Conservation (phyloP, 495 filamentous ascomycete genomes). For the Zalerion maritima region DNA sequence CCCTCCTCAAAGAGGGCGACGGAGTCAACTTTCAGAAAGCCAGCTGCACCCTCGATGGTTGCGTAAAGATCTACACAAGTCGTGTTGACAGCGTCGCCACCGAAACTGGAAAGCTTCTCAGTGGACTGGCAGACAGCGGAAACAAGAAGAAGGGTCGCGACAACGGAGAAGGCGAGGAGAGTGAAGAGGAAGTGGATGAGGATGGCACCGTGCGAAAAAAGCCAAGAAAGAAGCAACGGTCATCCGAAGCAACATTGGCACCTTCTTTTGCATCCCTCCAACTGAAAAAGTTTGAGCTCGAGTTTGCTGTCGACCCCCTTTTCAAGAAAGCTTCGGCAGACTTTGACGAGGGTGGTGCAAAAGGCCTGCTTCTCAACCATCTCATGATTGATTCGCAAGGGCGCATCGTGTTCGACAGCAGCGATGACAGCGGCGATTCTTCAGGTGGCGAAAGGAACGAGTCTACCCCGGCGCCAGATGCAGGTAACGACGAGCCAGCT, state of each 20-base stretch:
- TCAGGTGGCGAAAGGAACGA: constrained; percentile 26
- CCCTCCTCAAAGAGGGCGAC: constrained; percentile 86
- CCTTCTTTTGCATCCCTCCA: constrained; percentile 76
- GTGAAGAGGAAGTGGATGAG: constrained; percentile 67
- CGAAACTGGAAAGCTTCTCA: constrained; percentile 89
- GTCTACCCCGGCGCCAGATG: no score
- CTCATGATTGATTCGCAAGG: constrained; percentile 82
- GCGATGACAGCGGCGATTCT: constrained; percentile 68
- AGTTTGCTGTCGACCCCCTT: constrained; percentile 90
- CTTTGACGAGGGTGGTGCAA: constrained; percentile 96
- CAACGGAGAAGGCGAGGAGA: constrained; percentile 52
- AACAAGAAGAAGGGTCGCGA: constrained; percentile 59
- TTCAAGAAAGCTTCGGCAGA: constrained; percentile 98
- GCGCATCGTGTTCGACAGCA: constrained; percentile 94
- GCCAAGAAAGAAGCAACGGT: constrained; percentile 62
- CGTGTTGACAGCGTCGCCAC: constrained; percentile 96
- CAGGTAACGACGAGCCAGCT: constrained; percentile 29
- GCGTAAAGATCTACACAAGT: constrained; percentile 98
- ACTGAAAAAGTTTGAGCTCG: constrained; percentile 92
- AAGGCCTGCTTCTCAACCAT: constrained; percentile 88
- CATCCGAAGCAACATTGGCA: constrained; percentile 83
- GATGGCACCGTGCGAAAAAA: constrained; percentile 62
- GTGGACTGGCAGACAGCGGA: constrained; percentile 83
- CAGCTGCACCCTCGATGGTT: constrained; percentile 94
- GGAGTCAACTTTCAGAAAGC: constrained; percentile 98